A percentile compares a stretch with the other conserved stretches of the same genome.
Conservation (phyloP, 805 yeast genomes). For the Ogataea neopini region DNA sequence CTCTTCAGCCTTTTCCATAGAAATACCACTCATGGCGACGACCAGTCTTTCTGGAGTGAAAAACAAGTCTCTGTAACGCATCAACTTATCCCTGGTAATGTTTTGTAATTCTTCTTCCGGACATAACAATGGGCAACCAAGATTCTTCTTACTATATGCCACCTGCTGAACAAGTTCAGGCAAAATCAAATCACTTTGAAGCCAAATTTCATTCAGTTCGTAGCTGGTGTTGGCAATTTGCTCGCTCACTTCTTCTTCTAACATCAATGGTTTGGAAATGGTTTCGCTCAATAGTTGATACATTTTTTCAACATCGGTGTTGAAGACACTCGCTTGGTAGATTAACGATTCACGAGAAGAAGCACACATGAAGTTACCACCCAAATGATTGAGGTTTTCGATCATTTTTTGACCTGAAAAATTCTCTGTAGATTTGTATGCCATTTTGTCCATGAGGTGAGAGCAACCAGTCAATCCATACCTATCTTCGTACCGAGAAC, state of each 20-base stretch:
- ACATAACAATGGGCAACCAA: conserved; percentile 85
- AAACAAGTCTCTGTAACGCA: conserved; percentile 59
- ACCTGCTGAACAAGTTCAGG: conserved; percentile 90
- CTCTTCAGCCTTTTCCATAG: conserved; percentile 64
- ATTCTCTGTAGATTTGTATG: conserved; percentile 70
- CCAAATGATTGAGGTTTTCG: conserved; percentile 71
- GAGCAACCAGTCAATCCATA: conserved; percentile 65
- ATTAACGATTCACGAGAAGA: conserved; percentile 89
- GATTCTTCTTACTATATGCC: conserved; percentile 69
- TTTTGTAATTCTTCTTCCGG: conserved; percentile 65
- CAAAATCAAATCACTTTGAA: conserved; percentile 78
- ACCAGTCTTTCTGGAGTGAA: conserved; percentile 82
- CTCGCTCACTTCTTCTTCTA: conserved; percentile 70
- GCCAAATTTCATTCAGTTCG: conserved; percentile 80
- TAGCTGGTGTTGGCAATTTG: conserved; percentile 73
- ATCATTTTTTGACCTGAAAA: conserved; percentile 68
- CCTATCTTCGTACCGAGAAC: conserved; percentile 76
- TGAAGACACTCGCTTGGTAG: conserved; percentile 94
- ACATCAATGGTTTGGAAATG: conserved; percentile 65
- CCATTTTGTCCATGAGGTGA: conserved; percentile 82
- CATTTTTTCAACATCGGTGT: conserved; percentile 79
- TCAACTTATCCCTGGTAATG: conserved; percentile 53
- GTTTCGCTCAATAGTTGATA: conserved; percentile 75
- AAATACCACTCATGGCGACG: conserved; percentile 85
- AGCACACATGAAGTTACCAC: conserved; percentile 93